These are phyloP conservation scores for Cryptomeria japonica DNA, from an alignment of 75 land plant species.

Conservation along the genomic window DNA sequence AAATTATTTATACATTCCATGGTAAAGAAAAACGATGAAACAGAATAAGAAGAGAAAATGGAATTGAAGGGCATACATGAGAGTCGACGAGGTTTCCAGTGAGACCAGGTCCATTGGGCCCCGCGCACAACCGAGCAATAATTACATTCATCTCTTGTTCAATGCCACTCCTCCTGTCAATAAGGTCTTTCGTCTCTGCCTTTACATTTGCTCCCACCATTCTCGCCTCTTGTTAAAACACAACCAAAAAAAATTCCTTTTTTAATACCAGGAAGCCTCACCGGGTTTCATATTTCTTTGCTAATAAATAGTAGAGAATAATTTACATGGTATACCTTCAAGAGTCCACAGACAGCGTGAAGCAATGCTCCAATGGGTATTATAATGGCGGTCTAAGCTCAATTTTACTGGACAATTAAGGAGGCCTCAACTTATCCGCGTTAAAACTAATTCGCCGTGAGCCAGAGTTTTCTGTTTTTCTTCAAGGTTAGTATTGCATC, in stretches of 20 bases:
- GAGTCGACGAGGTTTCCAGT: conserved; percentile 77
- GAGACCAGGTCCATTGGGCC: conserved; percentile 85
- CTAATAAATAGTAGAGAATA: not conserved
- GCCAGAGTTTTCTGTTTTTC: no score
- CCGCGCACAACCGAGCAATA: conserved; percentile 49
- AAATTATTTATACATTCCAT: not conserved
- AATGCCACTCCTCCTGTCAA: conserved; percentile 58
- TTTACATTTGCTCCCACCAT: conserved; percentile 91
- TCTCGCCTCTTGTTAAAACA: not conserved
- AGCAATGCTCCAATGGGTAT: no score
- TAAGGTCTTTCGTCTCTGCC: conserved; percentile 67
- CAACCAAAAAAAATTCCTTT: no score
- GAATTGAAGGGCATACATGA: conserved; percentile 35
- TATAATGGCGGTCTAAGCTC: not conserved
- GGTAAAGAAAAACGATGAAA: not conserved
- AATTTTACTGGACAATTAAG: not conserved
- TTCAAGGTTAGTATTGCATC: no score
- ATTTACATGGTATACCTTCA: not conserved
- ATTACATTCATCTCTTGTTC: conserved; percentile 74
- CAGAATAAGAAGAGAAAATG: not conserved
- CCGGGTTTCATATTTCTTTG: not conserved
- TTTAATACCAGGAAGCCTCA: not conserved
- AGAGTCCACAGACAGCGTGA: not conserved
- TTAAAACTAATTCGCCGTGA: no score
- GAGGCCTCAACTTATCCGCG: not conserved